Evolutionary conservation across 2,329 filamentous ascomycete species (phyloP), one percentile per base, ranked within the genome.

Genomic region (Aspergillus niger): DNA sequence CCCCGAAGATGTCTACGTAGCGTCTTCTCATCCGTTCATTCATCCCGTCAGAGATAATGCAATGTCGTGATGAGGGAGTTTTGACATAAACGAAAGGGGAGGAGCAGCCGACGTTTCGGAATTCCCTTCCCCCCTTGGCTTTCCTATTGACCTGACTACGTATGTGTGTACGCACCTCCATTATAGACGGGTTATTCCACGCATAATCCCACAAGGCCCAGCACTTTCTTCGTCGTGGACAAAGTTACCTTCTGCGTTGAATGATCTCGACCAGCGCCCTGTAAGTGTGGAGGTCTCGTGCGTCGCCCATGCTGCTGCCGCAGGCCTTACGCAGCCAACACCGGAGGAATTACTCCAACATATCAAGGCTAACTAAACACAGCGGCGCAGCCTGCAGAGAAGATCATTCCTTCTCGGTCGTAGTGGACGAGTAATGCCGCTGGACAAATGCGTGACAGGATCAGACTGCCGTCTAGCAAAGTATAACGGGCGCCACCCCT

Each of bases 351-450:
- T 30, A 30, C 24, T 32, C 47, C 53, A 55, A 39, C 32, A 39
- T 39, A 53, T 28, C 6, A 8, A 28, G 32, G 15, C 1, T 32
- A 20, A 24, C 15, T 32, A 20, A 30, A 17, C 26, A 44, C 26
- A n/a, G 38, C 24, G 17, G 22, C 53, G 39, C 39, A 22, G 39
- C 28, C 49, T 54, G 49, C 49, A 47, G 50, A 26, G 49, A 54
- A 26, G 41, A 52, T 54, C 50, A 52, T 58, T 43, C 39, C 57
- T 54, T 43, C 22, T 39, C 49, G 10, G 51, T 48, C 24, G 20
- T 59, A 55, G 53, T 43, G 13, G 51, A 36, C 39, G n/a, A 50
- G 26, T 50, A 8, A 20, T 28, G 47, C 47, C 28, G 24, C 28
- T 28, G 10, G 10, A 36, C 32, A 36, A 15, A 36, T 36, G 32